These are phyloP conservation scores for Fusarium secorum DNA, from an alignment of 2,329 filamentous ascomycete species.

Conservation along the genomic window DNA sequence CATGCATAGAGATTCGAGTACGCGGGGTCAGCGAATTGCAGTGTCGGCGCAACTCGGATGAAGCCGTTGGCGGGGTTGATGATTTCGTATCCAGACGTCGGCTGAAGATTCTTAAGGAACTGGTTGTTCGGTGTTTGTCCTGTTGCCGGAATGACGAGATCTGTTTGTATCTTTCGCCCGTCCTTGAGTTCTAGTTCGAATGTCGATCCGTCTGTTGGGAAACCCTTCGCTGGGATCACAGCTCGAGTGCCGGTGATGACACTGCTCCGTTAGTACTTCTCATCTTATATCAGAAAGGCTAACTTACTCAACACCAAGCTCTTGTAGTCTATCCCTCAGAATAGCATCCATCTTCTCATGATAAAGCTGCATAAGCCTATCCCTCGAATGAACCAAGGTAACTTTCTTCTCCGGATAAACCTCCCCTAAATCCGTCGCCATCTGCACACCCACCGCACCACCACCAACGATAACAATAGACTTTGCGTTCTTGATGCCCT, in stretches of 20 bases:
- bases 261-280: background rate
- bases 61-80: conserved; percentile 37
- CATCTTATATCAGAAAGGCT: accelerated
- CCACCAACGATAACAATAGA: conserved; percentile 39
- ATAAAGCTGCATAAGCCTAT: conserved; percentile 38
- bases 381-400: conserved; percentile 36
- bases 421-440: conserved; percentile 40
- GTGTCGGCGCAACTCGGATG: conserved; percentile 28
- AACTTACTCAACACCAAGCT: conserved; percentile 37
- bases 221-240: conserved; percentile 28
- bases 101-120: conserved; percentile 25
- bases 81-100: conserved; percentile 1
- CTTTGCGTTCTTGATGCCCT: conserved; percentile 28
- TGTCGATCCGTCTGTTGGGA: conserved; percentile 28
- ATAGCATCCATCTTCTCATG: conserved; percentile 39
- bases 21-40: conserved; percentile 36
- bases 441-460: conserved; percentile 39
- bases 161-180: conserved; percentile 29
- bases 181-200: conserved; percentile 37
- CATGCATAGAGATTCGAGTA: conserved; percentile 39
- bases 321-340: conserved; percentile 24
- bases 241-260: conserved; percentile 37
- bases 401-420: conserved; percentile 38
- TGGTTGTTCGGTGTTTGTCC: conserved; percentile 42
- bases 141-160: conserved; percentile 38